These are phyloP conservation scores for Parachaetomium inaequale DNA, from an alignment of 495 filamentous ascomycete species.

Conservation along the genomic window DNA sequence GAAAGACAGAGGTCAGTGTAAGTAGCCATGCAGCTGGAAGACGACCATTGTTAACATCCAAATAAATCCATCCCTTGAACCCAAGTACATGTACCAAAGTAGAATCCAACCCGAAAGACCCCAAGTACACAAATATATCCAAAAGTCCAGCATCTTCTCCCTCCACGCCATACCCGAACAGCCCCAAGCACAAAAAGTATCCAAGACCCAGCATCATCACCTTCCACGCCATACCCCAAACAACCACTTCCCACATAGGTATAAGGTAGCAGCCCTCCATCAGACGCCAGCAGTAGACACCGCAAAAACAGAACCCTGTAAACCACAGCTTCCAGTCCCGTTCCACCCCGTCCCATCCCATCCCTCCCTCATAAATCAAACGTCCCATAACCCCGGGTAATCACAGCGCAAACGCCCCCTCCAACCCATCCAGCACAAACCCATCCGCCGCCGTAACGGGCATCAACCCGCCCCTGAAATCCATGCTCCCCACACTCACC, in stretches of 20 bases:
- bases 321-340: background rate
- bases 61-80: background rate
- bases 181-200: too few species aligned
- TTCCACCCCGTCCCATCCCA: background rate
- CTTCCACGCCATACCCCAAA: too few species aligned
- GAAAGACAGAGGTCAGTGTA: background rate
- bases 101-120: background rate
- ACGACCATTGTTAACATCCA: background rate
- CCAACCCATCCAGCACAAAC: slow-evolving; percentile 43
- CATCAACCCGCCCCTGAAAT: slow-evolving; percentile 20
- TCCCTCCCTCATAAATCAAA: background rate
- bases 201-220: too few species aligned
- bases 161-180: slow-evolving; percentile 2
- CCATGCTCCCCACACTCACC: slow-evolving; percentile 32
- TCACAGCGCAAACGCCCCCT: slow-evolving; percentile 4
- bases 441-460: slow-evolving; percentile 26
- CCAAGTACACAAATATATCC: background rate
- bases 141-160: background rate
- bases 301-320: background rate
- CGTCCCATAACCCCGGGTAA: background rate
- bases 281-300: background rate
- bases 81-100: background rate
- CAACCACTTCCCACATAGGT: background rate
- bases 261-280: background rate
- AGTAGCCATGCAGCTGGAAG: background rate